Percentiles rank a stretch among this genome's conserved stretches.
These are phyloP conservation scores for Didymella exigua DNA, from an alignment of 2,329 filamentous ascomycete genomes.

Conservation along the genomic window DNA sequence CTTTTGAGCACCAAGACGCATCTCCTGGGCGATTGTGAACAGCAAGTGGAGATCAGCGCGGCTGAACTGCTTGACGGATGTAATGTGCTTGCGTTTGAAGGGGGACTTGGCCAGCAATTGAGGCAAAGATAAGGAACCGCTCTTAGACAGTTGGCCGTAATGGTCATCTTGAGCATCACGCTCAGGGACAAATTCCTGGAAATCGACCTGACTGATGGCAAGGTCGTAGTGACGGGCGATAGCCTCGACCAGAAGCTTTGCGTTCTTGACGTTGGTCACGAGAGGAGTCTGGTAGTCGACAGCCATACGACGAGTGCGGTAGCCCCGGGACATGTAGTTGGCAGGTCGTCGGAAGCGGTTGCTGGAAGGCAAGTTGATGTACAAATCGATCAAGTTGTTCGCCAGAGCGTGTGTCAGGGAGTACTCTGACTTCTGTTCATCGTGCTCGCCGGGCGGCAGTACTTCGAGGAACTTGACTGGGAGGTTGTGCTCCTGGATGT, in stretches of 20 bases:
- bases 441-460: slow-evolving; percentile 64
- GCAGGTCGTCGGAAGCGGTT: slow-evolving; percentile 96
- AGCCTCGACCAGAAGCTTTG: slow-evolving; percentile 94
- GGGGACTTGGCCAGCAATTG: slow-evolving; percentile 78
- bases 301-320: slow-evolving; percentile 95
- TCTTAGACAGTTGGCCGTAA: slow-evolving; percentile 54
- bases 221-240: slow-evolving; percentile 88
- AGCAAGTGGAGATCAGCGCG: slow-evolving; percentile 88
- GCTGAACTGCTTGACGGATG: slow-evolving; percentile 90
- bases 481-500: slow-evolving; percentile 89
- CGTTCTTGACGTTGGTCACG: slow-evolving; percentile 99
- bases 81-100: slow-evolving; percentile 87
- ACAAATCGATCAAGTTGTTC: slow-evolving; percentile 96
- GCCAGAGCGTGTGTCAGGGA: slow-evolving; percentile 95
- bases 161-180: slow-evolving; percentile 41
- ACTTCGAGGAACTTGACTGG: slow-evolving; percentile 93
- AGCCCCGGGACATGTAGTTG: slow-evolving; percentile 98
- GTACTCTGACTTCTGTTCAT: slow-evolving; percentile 92
- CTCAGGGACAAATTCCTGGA: slow-evolving; percentile 73
- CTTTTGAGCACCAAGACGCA: slow-evolving; percentile 92
- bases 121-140: slow-evolving; percentile 66
- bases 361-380: slow-evolving; percentile 98
- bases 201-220: slow-evolving; percentile 82
- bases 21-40: slow-evolving; percentile 96
- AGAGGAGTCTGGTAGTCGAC: slow-evolving; percentile 97